These are phyloP conservation scores for Huntiella bhutanensis DNA, from an alignment of 2,329 filamentous ascomycete genomes.

Conservation along the genomic window DNA sequence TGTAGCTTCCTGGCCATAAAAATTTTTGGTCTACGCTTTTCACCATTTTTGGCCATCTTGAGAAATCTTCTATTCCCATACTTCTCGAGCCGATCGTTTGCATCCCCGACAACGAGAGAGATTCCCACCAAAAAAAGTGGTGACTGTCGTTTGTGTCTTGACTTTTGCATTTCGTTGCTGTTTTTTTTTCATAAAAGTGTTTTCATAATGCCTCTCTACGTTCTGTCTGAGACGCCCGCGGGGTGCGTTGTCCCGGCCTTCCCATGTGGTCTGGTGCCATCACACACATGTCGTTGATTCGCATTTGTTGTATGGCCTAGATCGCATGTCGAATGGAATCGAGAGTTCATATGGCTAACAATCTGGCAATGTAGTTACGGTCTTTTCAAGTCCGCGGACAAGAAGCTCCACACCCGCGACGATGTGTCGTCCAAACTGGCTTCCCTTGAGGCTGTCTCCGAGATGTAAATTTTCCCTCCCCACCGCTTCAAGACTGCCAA, in stretches of 20 bases:
- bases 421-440: conserved; percentile 56
- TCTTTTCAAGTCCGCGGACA: conserved; percentile 95
- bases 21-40: conserved; percentile 12
- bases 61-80: conserved; percentile 7
- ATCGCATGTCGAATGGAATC: background rate
- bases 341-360: conserved; percentile 5
- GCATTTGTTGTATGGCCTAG: background rate
- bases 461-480: conserved; percentile 41
- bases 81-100: conserved; percentile 5
- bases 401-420: conserved; percentile 86
- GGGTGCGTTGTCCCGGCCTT: conserved; percentile 28
- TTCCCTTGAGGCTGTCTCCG: conserved; percentile 67
- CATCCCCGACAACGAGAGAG: conserved; percentile 8
- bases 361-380: conserved; percentile 49
- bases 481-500: background rate
- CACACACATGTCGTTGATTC: background rate
- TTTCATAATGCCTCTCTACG: conserved; percentile 44
- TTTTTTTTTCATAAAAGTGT: conserved; percentile 1
- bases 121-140: conserved; percentile 8
- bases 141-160: conserved; percentile 5
- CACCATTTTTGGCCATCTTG: conserved; percentile 8
- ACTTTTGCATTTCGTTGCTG: conserved; percentile 1
- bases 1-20: conserved; percentile 11
- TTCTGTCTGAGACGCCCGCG: conserved; percentile 84
- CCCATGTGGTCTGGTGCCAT: background rate